Evolutionary conservation across 2,329 filamentous ascomycete genomes (phyloP).

Genomic region (Diplodia scrobiculata): DNA sequence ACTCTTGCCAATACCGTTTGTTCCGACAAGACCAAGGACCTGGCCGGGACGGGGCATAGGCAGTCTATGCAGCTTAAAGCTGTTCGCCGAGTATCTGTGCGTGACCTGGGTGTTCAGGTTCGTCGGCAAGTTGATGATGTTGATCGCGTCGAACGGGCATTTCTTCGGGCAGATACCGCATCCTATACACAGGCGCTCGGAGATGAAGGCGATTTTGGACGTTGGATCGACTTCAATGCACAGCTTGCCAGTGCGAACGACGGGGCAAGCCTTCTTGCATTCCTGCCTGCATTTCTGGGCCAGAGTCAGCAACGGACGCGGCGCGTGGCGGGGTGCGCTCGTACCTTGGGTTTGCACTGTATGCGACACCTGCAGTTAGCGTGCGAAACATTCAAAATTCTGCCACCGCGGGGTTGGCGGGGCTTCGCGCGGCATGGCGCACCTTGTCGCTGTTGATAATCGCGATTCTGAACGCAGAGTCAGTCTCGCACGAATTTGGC

Average conservation of each 20-base stretch:
- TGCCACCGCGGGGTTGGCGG: constrained; percentile 31
- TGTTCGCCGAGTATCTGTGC: constrained; percentile 98
- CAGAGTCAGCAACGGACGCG: constrained; percentile 11
- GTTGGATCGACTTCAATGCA: constrained; percentile 90
- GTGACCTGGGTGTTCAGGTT: constrained; percentile 98
- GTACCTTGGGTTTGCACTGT: constrained; percentile 85
- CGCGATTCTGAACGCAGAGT: constrained; percentile 70
- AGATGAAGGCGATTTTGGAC: constrained; percentile 97
- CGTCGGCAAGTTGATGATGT: constrained; percentile 99
- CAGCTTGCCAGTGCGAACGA: constrained; percentile 94
- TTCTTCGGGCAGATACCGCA: constrained; percentile 99
- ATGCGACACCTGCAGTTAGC: constrained; percentile 29
- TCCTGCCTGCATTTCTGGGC: constrained; percentile 93
- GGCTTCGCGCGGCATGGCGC: constrained; percentile 38
- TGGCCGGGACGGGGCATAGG: constrained; percentile 95
- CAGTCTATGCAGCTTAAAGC: constrained; percentile 97
- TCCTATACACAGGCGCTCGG: constrained; percentile 91
- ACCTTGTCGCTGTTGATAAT: constrained; percentile 99
- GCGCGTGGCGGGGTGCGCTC: constrained; percentile 30
- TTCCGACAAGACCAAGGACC: constrained; percentile 93
- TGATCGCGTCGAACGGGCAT: constrained; percentile 97
- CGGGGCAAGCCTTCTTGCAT: constrained; percentile 98
- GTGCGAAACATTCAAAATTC: constrained; percentile 36
- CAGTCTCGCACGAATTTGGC: constrained; percentile 10
- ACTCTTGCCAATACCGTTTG: constrained; percentile 99